phyloP scores from a whole-genome alignment of 2,329 filamentous ascomycete genomes.

The Xylaria polymorpha region DNA sequence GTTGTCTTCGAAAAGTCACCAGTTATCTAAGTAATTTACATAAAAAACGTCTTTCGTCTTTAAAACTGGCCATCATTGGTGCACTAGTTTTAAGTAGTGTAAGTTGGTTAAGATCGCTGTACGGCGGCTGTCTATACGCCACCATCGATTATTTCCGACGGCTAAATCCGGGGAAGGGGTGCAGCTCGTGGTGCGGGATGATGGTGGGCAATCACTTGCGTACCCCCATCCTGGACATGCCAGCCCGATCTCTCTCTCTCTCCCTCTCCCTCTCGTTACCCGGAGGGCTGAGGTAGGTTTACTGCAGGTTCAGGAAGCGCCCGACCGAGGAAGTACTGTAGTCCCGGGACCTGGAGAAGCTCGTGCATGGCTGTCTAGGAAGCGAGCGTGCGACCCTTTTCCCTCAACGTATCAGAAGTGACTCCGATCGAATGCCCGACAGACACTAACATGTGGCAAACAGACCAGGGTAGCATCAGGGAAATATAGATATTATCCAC shows the following conservation, averaged over 20 bases:
- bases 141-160: constrained; percentile 36
- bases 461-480: constrained; percentile 6
- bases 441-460: neutral
- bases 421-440: constrained; percentile 11
- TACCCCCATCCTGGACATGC: constrained; percentile 13
- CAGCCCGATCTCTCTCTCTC: constrained; percentile 9
- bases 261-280: neutral
- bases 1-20: neutral
- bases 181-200: constrained; percentile 20
- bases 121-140: neutral
- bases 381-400: constrained; percentile 18
- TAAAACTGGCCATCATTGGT: neutral
- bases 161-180: constrained; percentile 37
- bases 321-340: neutral
- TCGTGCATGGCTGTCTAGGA: constrained; percentile 14
- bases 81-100: constrained; percentile 13
- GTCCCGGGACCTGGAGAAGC: constrained; percentile 16
- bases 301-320: constrained; percentile 20
- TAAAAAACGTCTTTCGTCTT: neutral
- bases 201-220: constrained; percentile 6
- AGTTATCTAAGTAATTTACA: neutral
- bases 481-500: neutral
- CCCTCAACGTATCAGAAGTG: constrained; percentile 16
- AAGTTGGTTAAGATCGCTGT: constrained; percentile 6
- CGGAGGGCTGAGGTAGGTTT: constrained; percentile 15